Base-by-base conservation (phyloP, 2,329 filamentous ascomycete species). In the Boeremia lycopersici region DNA sequence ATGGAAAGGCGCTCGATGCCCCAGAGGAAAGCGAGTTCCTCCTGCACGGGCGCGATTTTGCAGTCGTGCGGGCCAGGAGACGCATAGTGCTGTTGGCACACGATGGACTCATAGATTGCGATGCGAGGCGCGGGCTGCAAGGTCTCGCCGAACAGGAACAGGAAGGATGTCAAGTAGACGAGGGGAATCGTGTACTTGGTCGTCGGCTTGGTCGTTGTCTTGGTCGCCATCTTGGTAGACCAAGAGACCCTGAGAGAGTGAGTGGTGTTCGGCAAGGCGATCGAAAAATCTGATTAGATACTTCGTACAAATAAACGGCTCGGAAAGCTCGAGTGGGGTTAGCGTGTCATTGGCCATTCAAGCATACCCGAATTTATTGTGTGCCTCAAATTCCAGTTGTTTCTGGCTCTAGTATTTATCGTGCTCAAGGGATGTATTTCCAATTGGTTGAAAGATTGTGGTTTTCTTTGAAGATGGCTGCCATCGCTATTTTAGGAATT, bases 61-160 rank as follows among this genome's bases (percentile, higher is more conserved):
- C 61, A 63, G 43, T 63, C 59, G 40, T 55, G 45, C 4, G 33
- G 36, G 19, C 38, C 40, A 5, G 44, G 33, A 4, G 47, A 45
- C 23, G 34, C 43, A 41, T 62, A 59, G 41, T 56, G 33, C 28
- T 57, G 51, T 15, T 55, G 44, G 50, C 61, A 63, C n/a, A 59
- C 43, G 42, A 63, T 59, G 25, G 54, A 46, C 42, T 63, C 61
- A 48, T 63, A 62, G 28, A 63, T 63, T 12, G 56, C 48, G 33
- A 61, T 57, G 41, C 63, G 59, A 2, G 63, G 61, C 4, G 63
- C 61, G 5, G 63, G 63, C 45, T 65, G 63, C 23, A 65, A 17
- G 5, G 50, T 58, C 46, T 62, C 56, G 28, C 63, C 61, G 15
- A 65, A 62, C 3, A 65, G 57, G 35, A 63, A 63, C 6, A 65